phyloP scores from a whole-genome alignment of 148 eudicot genomes.

The Silene conica region DNA sequence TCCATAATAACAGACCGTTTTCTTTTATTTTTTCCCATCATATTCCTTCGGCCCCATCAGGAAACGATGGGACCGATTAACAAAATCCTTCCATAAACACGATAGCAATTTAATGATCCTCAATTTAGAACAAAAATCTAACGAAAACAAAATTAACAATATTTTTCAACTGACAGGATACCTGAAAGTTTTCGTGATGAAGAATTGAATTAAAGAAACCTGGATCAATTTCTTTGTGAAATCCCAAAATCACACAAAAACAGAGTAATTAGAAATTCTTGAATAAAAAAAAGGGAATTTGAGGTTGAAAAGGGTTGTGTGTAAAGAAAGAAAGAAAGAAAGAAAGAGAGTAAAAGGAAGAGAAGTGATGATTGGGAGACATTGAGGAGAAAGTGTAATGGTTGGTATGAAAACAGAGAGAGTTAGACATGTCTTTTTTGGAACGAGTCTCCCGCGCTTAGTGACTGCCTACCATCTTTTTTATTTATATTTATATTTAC shows the following conservation, averaged over 20 bases:
- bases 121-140: too few relatives aligned
- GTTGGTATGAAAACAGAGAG: neutral
- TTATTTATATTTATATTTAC: conserved; percentile 14
- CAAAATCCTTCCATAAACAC: neutral
- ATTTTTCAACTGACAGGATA: neutral
- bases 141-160: too few relatives aligned
- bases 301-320: neutral
- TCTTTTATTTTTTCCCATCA: too few relatives aligned
- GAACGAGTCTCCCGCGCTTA: conserved; percentile 3
- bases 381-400: neutral
- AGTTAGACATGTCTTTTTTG: neutral
- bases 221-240: neutral
- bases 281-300: neutral
- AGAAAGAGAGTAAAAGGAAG: neutral
- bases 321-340: neutral
- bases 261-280: neutral
- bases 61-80: too few relatives aligned
- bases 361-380: neutral
- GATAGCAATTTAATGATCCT: neutral
- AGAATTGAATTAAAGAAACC: neutral
- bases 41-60: too few relatives aligned
- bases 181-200: conserved; percentile 10
- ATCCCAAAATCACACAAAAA: neutral
- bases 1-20: too few relatives aligned
- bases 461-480: neutral